Conservation (phyloP, 371 early-diverging fungal genomes). For the Thermomucor indicae-seudaticae region DNA sequence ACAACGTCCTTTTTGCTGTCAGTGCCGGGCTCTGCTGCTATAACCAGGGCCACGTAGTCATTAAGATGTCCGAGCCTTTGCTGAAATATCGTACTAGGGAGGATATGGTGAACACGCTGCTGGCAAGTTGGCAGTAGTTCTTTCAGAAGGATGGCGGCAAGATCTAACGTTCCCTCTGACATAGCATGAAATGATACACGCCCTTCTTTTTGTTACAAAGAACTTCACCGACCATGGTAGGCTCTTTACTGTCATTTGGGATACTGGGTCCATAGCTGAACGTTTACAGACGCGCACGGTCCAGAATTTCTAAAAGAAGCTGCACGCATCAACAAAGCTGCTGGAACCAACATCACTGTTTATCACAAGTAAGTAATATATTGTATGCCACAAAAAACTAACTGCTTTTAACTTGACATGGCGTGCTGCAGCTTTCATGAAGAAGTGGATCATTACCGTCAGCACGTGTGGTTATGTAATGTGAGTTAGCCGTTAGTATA, state of each 20-base stretch:
- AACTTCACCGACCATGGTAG: constrained; percentile 41
- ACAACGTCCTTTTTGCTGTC: too few relatives aligned
- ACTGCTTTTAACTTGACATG: background rate
- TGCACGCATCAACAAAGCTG: constrained; percentile 47
- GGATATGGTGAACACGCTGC: constrained; percentile 51
- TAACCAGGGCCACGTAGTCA: constrained; percentile 37
- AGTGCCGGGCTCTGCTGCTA: constrained; percentile 50
- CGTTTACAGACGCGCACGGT: constrained; percentile 46
- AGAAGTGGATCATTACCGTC: constrained; percentile 59
- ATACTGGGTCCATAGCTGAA: background rate
- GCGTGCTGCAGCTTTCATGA: constrained; percentile 44
- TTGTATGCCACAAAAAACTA: background rate
- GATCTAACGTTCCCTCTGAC: background rate
- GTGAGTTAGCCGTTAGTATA: constrained; percentile 11
- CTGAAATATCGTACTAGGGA: constrained; percentile 59
- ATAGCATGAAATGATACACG: constrained; percentile 58
- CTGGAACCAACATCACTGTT: constrained; percentile 54
- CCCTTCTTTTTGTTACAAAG: constrained; percentile 56
- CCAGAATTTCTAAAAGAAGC: constrained; percentile 43
- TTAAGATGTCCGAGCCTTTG: constrained; percentile 60
- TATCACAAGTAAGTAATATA: constrained; percentile 42
- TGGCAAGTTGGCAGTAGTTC: constrained; percentile 12
- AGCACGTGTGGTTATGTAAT: constrained; percentile 65
- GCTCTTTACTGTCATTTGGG: too few relatives aligned
- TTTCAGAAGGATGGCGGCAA: constrained; percentile 4